Evolutionary conservation across 1,284 basidiomycete genomes (phyloP).

Genomic region (Vanrija sp.): DNA sequence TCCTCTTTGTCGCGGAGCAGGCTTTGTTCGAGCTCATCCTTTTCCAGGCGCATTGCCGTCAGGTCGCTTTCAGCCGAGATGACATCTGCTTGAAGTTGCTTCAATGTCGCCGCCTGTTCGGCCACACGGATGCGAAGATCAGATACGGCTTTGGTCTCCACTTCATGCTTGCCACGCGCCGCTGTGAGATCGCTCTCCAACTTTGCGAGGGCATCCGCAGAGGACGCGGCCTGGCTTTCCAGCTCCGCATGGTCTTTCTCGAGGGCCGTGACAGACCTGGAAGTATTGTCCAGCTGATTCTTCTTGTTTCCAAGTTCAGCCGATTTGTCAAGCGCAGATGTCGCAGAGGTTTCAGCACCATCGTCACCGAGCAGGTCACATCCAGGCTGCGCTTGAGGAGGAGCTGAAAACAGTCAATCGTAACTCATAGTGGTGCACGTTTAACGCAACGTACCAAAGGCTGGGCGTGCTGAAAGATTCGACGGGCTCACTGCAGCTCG

Average conservation of each 20-base stretch:
- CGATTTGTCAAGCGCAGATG: constrained; percentile 46
- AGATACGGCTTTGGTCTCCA: constrained; percentile 70
- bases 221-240: constrained; percentile 53
- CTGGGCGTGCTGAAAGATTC: not conserved
- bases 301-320: constrained; percentile 78
- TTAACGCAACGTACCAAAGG: constrained; percentile 6
- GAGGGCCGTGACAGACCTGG: constrained; percentile 47
- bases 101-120: constrained; percentile 72
- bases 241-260: constrained; percentile 43
- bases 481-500: not conserved
- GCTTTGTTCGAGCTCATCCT: constrained; percentile 83
- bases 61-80: constrained; percentile 91
- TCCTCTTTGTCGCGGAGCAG: constrained; percentile 94
- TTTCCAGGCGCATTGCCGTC: constrained; percentile 82
- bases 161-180: constrained; percentile 68
- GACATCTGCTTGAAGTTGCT: constrained; percentile 69
- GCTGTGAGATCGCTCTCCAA: constrained; percentile 48
- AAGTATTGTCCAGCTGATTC: constrained; percentile 79
- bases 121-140: constrained; percentile 68
- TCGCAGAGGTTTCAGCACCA: constrained; percentile 11
- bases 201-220: constrained; percentile 57
- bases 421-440: not conserved
- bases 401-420: not conserved
- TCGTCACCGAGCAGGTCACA: constrained; percentile 46
- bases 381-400: constrained; percentile 5